phyloP scores from a whole-genome alignment of 352 stramenopile genomes.

The Blastocystis sp. region DNA sequence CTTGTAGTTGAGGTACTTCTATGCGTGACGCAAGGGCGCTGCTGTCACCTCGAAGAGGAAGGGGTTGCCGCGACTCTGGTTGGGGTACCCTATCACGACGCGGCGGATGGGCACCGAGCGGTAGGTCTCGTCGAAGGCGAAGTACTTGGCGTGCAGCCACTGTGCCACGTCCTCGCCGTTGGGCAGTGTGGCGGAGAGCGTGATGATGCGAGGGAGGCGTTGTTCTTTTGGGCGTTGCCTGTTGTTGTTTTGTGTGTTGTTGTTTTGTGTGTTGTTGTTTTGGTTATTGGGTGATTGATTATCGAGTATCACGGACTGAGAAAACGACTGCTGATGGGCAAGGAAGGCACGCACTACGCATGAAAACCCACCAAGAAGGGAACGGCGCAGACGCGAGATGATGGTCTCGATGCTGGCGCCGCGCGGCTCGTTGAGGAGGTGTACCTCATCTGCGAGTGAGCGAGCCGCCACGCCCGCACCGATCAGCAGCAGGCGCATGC shows the following conservation, averaged over 20 bases:
- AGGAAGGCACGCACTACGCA: not conserved
- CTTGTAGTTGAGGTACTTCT: slow-evolving; percentile 67
- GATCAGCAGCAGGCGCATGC: slow-evolving; percentile 65
- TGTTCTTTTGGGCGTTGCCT: slow-evolving; percentile 92
- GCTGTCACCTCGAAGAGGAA: slow-evolving; percentile 76
- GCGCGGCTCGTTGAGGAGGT: slow-evolving; percentile 92
- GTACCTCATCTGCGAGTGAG: slow-evolving; percentile 85
- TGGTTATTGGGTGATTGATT: too few relatives aligned
- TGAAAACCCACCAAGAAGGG: slow-evolving; percentile 70
- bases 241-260: too few relatives aligned
- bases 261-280: too few relatives aligned
- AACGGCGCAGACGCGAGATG: slow-evolving; percentile 82
- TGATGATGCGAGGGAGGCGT: slow-evolving; percentile 92
- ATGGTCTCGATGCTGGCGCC: slow-evolving; percentile 96
- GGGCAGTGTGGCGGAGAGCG: slow-evolving; percentile 91
- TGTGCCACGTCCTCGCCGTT: slow-evolving; percentile 95
- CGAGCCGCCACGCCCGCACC: not conserved
- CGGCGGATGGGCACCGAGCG: slow-evolving; percentile 94
- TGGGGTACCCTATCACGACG: slow-evolving; percentile 90
- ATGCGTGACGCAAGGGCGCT: not conserved
- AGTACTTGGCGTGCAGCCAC: slow-evolving; percentile 91
- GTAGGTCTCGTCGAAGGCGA: slow-evolving; percentile 93
- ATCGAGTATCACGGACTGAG: too few relatives aligned
- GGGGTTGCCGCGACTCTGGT: slow-evolving; percentile 75
- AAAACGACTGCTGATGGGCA: not conserved